phyloP scores from a whole-genome alignment of 1,139 yeast genomes.

The Yamadazyma atmosphaerica region DNA sequence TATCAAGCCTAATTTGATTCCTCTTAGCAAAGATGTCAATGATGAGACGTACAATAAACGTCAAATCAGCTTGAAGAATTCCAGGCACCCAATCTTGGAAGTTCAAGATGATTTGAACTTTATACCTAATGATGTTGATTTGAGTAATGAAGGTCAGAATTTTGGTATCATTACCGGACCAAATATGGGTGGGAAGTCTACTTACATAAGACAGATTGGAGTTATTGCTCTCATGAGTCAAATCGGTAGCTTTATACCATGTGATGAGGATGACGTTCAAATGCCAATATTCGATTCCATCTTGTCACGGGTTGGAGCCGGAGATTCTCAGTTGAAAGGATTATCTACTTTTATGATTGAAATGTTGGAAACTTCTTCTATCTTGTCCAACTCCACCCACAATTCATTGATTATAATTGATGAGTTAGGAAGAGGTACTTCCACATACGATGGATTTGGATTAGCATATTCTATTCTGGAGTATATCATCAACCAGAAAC shows the following conservation, averaged over 20 bases:
- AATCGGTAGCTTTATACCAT: slow-evolving; percentile 88
- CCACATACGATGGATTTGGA: slow-evolving; percentile 97
- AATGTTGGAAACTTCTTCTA: slow-evolving; percentile 94
- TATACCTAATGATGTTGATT: slow-evolving; percentile 78
- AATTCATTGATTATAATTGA: slow-evolving; percentile 90
- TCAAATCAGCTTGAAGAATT: slow-evolving; percentile 58
- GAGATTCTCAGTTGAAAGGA: slow-evolving; percentile 95
- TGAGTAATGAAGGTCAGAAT: slow-evolving; percentile 48
- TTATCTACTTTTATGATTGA: slow-evolving; percentile 98
- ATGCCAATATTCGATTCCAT: slow-evolving; percentile 86
- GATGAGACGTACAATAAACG: slow-evolving; percentile 41
- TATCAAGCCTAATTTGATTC: slow-evolving; percentile 64
- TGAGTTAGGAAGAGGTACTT: slow-evolving; percentile 94
- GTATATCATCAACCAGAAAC: slow-evolving; percentile 66
- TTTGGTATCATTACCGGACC: slow-evolving; percentile 94
- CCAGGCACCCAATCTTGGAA: slow-evolving; percentile 94
- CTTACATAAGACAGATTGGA: slow-evolving; percentile 90
- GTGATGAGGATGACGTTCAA: slow-evolving; percentile 30
- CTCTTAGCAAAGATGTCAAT: slow-evolving; percentile 33
- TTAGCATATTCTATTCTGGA: slow-evolving; percentile 96
- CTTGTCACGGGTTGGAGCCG: slow-evolving; percentile 96
- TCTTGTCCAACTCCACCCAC: slow-evolving; percentile 78
- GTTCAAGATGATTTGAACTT: slow-evolving; percentile 85
- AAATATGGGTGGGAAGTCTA: slow-evolving; percentile 98
- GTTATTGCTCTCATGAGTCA: slow-evolving; percentile 89